These are phyloP conservation scores for Phytophthora cajani DNA, from an alignment of 352 stramenopile species.

Conservation along the genomic window DNA sequence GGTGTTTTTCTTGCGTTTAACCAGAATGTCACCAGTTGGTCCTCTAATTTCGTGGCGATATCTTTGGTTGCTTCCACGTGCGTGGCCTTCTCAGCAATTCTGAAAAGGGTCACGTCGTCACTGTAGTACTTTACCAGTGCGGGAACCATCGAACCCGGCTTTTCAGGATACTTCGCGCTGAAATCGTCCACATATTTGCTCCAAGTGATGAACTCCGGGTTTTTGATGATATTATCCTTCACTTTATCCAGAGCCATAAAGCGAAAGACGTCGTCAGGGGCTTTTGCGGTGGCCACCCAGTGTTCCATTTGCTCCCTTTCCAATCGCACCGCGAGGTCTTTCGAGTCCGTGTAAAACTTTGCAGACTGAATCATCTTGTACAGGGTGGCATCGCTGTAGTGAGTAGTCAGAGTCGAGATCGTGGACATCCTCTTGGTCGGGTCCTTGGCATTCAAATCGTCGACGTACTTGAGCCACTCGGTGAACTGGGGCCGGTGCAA, in stretches of 20 bases:
- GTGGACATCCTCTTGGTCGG: neutral
- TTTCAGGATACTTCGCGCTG: neutral
- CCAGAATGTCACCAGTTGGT: neutral
- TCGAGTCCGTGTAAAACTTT: neutral
- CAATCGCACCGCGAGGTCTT: neutral
- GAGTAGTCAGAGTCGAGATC: neutral
- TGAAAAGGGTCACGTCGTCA: neutral
- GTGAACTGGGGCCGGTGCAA: neutral
- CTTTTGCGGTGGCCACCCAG: neutral
- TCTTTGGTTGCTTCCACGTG: neutral
- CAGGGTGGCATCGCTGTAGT: conserved; percentile 1
- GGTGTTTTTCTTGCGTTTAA: neutral
- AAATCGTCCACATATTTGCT: neutral
- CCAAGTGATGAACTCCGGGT: neutral
- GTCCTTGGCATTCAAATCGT: conserved; percentile 4
- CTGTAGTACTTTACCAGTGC: neutral
- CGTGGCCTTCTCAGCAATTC: neutral
- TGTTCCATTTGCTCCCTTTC: neutral
- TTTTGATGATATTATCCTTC: neutral
- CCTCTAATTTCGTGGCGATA: neutral
- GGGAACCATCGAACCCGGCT: neutral
- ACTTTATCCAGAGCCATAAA: neutral
- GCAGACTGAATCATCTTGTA: conserved; percentile 1
- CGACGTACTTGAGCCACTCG: conserved; percentile 4
- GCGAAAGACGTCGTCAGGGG: neutral